Percentiles rank a stretch among this genome's conserved stretches.
These are phyloP conservation scores for Aspergillus sp. DNA, from an alignment of 2,329 filamentous ascomycete species.

Conservation along the genomic window DNA sequence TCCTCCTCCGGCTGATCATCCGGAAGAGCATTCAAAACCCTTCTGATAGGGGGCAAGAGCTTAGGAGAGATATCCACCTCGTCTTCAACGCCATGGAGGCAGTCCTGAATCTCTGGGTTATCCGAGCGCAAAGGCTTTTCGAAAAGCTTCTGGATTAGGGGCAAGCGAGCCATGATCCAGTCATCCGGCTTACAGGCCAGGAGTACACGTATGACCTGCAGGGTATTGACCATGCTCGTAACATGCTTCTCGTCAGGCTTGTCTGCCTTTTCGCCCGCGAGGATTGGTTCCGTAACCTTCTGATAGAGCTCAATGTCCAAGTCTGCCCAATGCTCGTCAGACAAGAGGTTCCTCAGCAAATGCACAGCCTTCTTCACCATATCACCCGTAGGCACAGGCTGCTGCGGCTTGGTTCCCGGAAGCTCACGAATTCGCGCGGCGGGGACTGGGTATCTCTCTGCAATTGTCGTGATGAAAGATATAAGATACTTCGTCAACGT, in stretches of 20 bases:
- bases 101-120: slow-evolving; percentile 90
- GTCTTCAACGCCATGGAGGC: slow-evolving; percentile 73
- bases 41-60: slow-evolving; percentile 73
- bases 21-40: slow-evolving; percentile 86
- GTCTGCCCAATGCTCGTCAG: slow-evolving; percentile 87
- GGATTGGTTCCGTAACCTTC: slow-evolving; percentile 82
- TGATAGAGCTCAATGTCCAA: slow-evolving; percentile 88
- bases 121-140: slow-evolving; percentile 89
- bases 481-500: slow-evolving; percentile 94
- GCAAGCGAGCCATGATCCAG: slow-evolving; percentile 80
- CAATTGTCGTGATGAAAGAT: slow-evolving; percentile 87
- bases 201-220: slow-evolving; percentile 88
- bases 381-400: slow-evolving; percentile 65
- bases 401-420: slow-evolving; percentile 48
- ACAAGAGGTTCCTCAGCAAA: slow-evolving; percentile 79
- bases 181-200: slow-evolving; percentile 85
- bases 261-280: slow-evolving; percentile 80
- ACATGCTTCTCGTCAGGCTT: slow-evolving; percentile 81
- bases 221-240: slow-evolving; percentile 86
- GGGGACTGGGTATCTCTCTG: slow-evolving; percentile 78
- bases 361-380: slow-evolving; percentile 83
- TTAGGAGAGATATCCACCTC: slow-evolving; percentile 69
- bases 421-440: slow-evolving; percentile 67
- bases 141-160: slow-evolving; percentile 79
- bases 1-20: slow-evolving; percentile 80